These are phyloP conservation scores for Amanita pallidorosea DNA, from an alignment of 768 basidiomycete species.

Conservation along the genomic window DNA sequence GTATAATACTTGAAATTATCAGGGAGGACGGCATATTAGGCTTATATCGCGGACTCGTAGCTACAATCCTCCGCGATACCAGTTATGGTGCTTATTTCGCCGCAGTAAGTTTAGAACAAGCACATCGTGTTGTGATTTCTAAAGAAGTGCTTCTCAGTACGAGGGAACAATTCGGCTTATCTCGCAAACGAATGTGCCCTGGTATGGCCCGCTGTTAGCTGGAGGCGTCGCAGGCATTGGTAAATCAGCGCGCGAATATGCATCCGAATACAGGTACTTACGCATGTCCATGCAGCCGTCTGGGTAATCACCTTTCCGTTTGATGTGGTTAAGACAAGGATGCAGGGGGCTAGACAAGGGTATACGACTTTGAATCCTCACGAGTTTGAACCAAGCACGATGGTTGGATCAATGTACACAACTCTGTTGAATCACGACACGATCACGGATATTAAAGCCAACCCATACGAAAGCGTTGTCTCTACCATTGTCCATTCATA, in stretches of 20 bases:
- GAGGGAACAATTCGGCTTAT: conserved; percentile 53
- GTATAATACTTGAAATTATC: conserved; percentile 48
- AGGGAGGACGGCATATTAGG: conserved; percentile 47
- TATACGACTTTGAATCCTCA: too few species aligned
- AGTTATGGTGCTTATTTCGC: conserved; percentile 85
- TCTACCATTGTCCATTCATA: conserved; percentile 55
- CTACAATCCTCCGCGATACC: conserved; percentile 66
- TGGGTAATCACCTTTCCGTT: conserved; percentile 82
- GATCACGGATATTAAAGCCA: conserved; percentile 6
- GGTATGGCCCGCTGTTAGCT: conserved; percentile 57
- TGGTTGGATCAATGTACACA: too few species aligned
- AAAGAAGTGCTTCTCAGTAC: conserved; percentile 26
- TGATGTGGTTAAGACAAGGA: conserved; percentile 84
- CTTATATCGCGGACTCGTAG: conserved; percentile 66
- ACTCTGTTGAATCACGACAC: too few species aligned
- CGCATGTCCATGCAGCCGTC: conserved; percentile 28
- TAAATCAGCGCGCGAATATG: conserved; percentile 10
- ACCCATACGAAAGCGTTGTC: conserved; percentile 49
- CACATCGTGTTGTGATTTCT: not conserved
- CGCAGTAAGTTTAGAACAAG: conserved; percentile 33
- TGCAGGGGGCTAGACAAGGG: conserved; percentile 40
- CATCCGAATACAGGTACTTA: not conserved
- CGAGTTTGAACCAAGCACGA: too few species aligned
- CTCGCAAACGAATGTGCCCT: conserved; percentile 23
- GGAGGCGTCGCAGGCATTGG: conserved; percentile 68